Base-by-base conservation (phyloP, 2,329 filamentous ascomycete genomes). In the Orbilia javanica region DNA sequence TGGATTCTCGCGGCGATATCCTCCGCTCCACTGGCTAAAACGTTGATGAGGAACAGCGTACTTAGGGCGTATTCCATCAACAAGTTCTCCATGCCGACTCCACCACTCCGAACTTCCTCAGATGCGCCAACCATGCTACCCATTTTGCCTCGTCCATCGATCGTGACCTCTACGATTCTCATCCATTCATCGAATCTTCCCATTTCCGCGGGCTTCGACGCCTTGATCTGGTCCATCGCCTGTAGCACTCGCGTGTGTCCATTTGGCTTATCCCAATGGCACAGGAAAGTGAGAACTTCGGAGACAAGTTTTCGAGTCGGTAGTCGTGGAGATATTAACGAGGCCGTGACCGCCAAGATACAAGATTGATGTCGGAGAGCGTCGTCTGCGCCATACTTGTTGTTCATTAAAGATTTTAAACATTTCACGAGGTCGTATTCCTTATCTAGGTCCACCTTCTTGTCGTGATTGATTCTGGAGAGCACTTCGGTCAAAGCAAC, bases 361-460 rank as follows among this genome's bases (percentile, higher is more conserved):
- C 98, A 93, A 83, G 95, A 93, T 83, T 96, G 92, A 83, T 98
- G 94, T 78, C 90, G 87, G 72, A 99, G 87, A 18, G 96, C 96
- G 87, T 99, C 94, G 83, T 99, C 96, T 79, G 96, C 96, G 79
- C 96, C 96, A 84, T 97, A 98, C 84, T 97, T 97, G 88, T 97
- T 99, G 89, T 99, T 99, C 92, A 98, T 97, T 73, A 98, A 86
- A 34, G 94, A 94, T 86, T 98, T 98, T 74, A 99, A 85, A 86
- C 96, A 98, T 86, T 99, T 99, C 83, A 97, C 90, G 79, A 99
- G 97, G 83, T 98, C 96, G 83, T 98, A 98, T 85, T 97, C 94
- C 81, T 92, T 90, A 83, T 97, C 94, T 62, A 96, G 87, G 82
- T 95, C 93, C 84, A 92, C 93, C 67, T 86, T 86, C 48, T 88